Conservation (phyloP, 2,329 filamentous ascomycete species). For the Trichoderma guizhouense region DNA sequence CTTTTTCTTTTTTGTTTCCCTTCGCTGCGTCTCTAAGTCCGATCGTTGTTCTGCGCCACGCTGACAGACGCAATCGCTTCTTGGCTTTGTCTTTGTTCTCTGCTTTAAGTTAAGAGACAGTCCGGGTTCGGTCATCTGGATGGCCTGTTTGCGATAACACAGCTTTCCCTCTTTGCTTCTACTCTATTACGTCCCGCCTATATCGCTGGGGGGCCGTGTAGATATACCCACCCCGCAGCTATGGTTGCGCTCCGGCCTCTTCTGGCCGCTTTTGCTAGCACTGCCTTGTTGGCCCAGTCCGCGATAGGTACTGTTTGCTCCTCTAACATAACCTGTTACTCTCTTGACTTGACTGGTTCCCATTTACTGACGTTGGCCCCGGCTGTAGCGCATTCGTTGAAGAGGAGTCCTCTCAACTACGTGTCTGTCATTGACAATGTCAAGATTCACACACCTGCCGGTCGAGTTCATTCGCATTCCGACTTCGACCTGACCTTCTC, state of each 20-base stretch:
- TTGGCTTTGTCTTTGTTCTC: background rate
- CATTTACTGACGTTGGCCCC: conserved; percentile 25
- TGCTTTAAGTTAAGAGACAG: background rate
- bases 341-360: conserved; percentile 1
- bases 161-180: background rate
- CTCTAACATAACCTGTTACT: background rate
- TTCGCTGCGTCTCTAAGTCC: background rate
- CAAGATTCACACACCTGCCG: conserved; percentile 72
- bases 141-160: conserved; percentile 9
- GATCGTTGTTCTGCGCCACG: background rate
- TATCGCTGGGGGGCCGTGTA: background rate
- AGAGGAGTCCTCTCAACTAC: conserved; percentile 72
- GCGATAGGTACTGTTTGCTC: conserved; percentile 23
- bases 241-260: conserved; percentile 29
- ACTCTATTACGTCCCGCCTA: conserved; percentile 5
- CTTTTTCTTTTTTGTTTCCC: background rate
- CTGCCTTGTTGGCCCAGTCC: conserved; percentile 24
- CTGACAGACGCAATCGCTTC: conserved; percentile 2
- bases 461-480: conserved; percentile 75
- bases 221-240: conserved; percentile 10
- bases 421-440: conserved; percentile 71
- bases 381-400: conserved; percentile 62
- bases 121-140: background rate
- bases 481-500: conserved; percentile 82
- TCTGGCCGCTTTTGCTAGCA: conserved; percentile 25